Evolutionary conservation across 2,329 filamentous ascomycete species (phyloP), one percentile per base, ranked within the genome.

Genomic region (Neopestalotiopsis rosae): DNA sequence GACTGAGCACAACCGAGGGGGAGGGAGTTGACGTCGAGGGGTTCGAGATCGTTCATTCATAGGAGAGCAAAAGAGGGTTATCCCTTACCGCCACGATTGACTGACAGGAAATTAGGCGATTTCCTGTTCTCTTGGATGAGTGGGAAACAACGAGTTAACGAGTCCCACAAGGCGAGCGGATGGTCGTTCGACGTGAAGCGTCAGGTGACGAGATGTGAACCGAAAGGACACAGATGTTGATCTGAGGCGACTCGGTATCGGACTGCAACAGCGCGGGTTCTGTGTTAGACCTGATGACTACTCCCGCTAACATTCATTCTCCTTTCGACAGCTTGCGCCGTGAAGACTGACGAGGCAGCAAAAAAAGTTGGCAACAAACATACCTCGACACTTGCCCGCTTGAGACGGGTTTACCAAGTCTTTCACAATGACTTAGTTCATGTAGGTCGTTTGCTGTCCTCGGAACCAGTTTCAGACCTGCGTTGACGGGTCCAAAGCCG

Each of bases 101-200:
- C 81, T 79, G 79, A 80, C 80, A 79, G 79, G 79, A 83, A 80
- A 82, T 84, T 83, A 80, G 32, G 82, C 78, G 84, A 82, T 84
- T 52, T 83, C 82, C 83, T 83, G 82, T 78, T 28, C 56, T 71
- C 71, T 79, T 78, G 45, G 45, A 17, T 77, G 78, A 77, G 83
- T 84, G 84, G 87, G 85, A 89, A 38, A 85, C 83, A 86, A 88
- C 87, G 88, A 89, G 86, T 82, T 86, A 89, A 89, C 87, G 87
- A 88, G 86, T 89, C 87, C 88, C 85, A 87, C 85, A 77, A 17
- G 77, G 78, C 79, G 77, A 78, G 81, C 81, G 71, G 34, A 70
- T 71, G 74, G 67, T 79, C 79, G 80, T 59, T 82, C 79, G 74
- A 77, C 78, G 73, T 73, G 74, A 75, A 82, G 80, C 82, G 82